phyloP scores from a whole-genome alignment of 257 asterid genomes.

The Nicotiana benthamiana region DNA sequence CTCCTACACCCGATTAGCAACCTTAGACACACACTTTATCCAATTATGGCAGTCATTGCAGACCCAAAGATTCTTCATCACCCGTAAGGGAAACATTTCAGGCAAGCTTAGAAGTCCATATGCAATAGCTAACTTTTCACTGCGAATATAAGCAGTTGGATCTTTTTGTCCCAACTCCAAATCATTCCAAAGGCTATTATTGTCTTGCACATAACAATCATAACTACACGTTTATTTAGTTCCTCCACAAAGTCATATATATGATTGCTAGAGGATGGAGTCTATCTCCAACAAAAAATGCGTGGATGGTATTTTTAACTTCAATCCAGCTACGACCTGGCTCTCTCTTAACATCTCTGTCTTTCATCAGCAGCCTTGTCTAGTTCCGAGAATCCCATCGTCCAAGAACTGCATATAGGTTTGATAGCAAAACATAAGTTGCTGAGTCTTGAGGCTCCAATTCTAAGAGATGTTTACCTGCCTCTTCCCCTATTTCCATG shows the following conservation, averaged over 20 bases:
- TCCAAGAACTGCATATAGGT: slow-evolving; percentile 70
- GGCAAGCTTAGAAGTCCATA: slow-evolving; percentile 62
- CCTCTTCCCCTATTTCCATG: slow-evolving; percentile 59
- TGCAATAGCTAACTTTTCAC: slow-evolving; percentile 81
- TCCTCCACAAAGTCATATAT: slow-evolving; percentile 48
- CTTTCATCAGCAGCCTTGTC: slow-evolving; percentile 69
- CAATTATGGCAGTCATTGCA: slow-evolving; percentile 83
- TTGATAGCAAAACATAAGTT: slow-evolving; percentile 69
- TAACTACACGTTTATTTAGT: slow-evolving; percentile 38
- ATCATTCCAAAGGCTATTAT: slow-evolving; percentile 57
- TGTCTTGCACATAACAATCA: slow-evolving; percentile 54
- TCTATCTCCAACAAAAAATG: slow-evolving; percentile 72
- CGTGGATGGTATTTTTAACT: slow-evolving; percentile 54
- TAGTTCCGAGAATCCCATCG: slow-evolving; percentile 61
- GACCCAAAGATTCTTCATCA: slow-evolving; percentile 85
- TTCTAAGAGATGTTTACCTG: slow-evolving; percentile 62
- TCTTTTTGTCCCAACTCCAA: slow-evolving; percentile 63
- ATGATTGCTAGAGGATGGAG: slow-evolving; percentile 61
- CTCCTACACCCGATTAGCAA: slow-evolving; percentile 24
- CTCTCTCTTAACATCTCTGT: slow-evolving; percentile 74
- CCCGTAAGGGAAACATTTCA: slow-evolving; percentile 43
- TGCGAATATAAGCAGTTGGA: slow-evolving; percentile 48
- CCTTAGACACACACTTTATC: slow-evolving; percentile 55
- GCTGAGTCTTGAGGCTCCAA: slow-evolving; percentile 75
- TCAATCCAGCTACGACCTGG: slow-evolving; percentile 93